These are phyloP conservation scores for Ustilago shanxiensis DNA, from an alignment of 1,284 basidiomycete genomes.

Conservation along the genomic window DNA sequence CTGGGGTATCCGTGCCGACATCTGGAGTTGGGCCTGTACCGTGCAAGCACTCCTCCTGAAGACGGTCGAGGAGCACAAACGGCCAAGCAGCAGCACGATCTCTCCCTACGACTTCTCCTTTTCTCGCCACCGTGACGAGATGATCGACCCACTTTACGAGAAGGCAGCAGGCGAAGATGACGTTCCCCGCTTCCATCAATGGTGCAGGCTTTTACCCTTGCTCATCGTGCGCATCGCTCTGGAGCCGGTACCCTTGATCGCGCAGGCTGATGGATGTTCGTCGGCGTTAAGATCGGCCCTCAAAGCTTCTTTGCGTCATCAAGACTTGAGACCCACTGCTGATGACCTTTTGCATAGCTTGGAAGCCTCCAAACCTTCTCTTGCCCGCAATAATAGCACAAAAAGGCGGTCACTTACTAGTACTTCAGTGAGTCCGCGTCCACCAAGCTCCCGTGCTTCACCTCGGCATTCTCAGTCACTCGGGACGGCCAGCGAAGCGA, in stretches of 20 bases:
- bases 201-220: slow-evolving; percentile 55
- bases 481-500: neutral
- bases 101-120: slow-evolving; percentile 64
- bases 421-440: neutral
- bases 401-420: neutral
- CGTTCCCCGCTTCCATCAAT: slow-evolving; percentile 58
- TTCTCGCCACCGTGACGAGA: slow-evolving; percentile 48
- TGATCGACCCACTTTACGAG: slow-evolving; percentile 49
- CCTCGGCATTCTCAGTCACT: neutral
- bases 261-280: slow-evolving; percentile 31
- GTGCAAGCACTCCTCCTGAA: slow-evolving; percentile 53
- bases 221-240: slow-evolving; percentile 48
- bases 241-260: slow-evolving; percentile 28
- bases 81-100: slow-evolving; percentile 50
- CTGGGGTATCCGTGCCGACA: slow-evolving; percentile 61
- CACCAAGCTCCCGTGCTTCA: neutral
- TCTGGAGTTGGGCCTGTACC: slow-evolving; percentile 65
- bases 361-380: slow-evolving; percentile 1
- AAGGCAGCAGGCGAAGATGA: slow-evolving; percentile 44
- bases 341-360: slow-evolving; percentile 33
- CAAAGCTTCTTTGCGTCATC: slow-evolving; percentile 40
- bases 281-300: slow-evolving; percentile 29
- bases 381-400: neutral
- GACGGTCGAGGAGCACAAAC: slow-evolving; percentile 31
- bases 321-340: slow-evolving; percentile 51